Conservation (phyloP, 805 yeast genomes). For the Torulaspora microellipsoides region DNA sequence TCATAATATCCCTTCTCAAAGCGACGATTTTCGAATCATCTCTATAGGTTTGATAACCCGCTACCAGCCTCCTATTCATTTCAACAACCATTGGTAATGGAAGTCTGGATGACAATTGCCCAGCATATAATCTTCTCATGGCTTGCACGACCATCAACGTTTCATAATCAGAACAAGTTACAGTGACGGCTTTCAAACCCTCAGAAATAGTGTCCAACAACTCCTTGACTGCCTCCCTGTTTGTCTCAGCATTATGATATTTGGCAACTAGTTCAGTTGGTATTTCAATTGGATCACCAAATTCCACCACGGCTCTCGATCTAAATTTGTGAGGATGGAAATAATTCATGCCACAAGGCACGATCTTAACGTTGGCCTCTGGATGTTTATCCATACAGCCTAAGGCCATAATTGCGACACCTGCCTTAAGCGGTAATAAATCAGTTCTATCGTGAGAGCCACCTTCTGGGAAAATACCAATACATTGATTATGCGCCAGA, state of each 20-base stretch:
- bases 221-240: constrained; percentile 67
- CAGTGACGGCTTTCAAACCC: constrained; percentile 79
- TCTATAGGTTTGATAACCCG: constrained; percentile 72
- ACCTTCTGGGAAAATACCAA: constrained; percentile 97
- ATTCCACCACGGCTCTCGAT: constrained; percentile 91
- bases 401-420: constrained; percentile 96
- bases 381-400: constrained; percentile 86
- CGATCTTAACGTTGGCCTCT: constrained; percentile 72
- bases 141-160: constrained; percentile 87
- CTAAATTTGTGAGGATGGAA: constrained; percentile 94
- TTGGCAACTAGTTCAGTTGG: constrained; percentile 54
- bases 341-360: constrained; percentile 97
- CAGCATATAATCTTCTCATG: constrained; percentile 81
- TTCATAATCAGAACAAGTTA: constrained; percentile 83
- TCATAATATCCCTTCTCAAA: constrained; percentile 57
- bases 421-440: constrained; percentile 88
- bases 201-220: constrained; percentile 65
- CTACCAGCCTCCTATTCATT: constrained; percentile 79
- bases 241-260: constrained; percentile 60
- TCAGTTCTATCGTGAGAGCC: constrained; percentile 96
- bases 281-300: constrained; percentile 81
- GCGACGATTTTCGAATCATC: constrained; percentile 63
- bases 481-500: constrained; percentile 69
- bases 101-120: constrained; percentile 62
- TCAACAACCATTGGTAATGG: constrained; percentile 85